Evolutionary conservation across 2,329 filamentous ascomycete genomes (phyloP).

Genomic region (Colletotrichum sp.): DNA sequence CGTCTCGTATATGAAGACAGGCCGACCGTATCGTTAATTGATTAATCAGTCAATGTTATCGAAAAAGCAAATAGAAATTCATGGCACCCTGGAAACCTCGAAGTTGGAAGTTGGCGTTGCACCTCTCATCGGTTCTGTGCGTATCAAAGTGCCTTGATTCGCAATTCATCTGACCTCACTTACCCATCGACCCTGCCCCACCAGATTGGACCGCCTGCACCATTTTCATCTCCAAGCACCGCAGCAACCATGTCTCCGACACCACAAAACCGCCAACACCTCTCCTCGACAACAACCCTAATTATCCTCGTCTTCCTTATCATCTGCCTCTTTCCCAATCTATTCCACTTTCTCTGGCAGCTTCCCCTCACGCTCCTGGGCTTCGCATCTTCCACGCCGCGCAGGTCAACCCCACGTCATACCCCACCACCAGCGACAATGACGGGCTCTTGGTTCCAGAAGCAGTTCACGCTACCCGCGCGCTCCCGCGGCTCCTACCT

Average conservation of each 20-base stretch:
- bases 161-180: conserved; percentile 18
- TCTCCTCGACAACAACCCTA: conserved; percentile 45
- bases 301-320: conserved; percentile 54
- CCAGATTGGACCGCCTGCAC: conserved; percentile 11
- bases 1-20: neutral
- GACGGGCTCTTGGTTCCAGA: conserved; percentile 80
- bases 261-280: conserved; percentile 34
- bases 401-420: conserved; percentile 22
- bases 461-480: conserved; percentile 79
- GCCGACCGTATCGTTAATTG: neutral
- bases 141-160: neutral
- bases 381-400: conserved; percentile 31
- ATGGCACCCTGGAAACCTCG: neutral
- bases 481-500: conserved; percentile 86
- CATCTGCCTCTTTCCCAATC: conserved; percentile 54
- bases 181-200: conserved; percentile 18
- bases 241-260: conserved; percentile 43
- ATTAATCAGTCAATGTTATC: neutral
- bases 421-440: conserved; percentile 42
- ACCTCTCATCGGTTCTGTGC: neutral
- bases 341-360: conserved; percentile 58
- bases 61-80: neutral
- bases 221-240: conserved; percentile 3
- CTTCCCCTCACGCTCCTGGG: conserved; percentile 48
- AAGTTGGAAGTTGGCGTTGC: neutral